Base-by-base conservation (phyloP, 176 grass and related monocot genomes). In the Oryza punctata region DNA sequence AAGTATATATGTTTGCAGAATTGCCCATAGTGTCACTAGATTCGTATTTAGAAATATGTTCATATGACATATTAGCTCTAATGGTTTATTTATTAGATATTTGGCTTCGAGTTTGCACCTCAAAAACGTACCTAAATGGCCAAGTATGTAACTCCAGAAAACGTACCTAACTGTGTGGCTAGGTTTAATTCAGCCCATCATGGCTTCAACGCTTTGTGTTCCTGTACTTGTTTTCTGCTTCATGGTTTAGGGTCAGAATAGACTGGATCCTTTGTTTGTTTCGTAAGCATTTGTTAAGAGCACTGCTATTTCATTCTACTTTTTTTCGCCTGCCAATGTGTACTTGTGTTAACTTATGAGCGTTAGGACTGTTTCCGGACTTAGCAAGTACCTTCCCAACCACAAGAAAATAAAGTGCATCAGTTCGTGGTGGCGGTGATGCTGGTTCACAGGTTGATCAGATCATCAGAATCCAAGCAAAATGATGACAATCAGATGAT, bases 361-460 rank as follows among this genome's bases (percentile, higher is more conserved):
- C 27, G 37, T 60, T 23, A 78, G 73, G 79, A 83, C 80, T 4
- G 24, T 43, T n/a, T 49, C 67, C n/a, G 75, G 59, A 61, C 54
- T 40, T 63, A 13, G 5, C 24, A 33, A 37, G 65, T 29, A 69
- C 59, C 68, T 73, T 37, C 43, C 19, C 70, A 75, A 26, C 35
- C 57, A 47, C 69, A 41, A 75, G 70, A 73, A 47, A 47, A 82
- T 10, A 65, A 49, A 73, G 5, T 4, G 11, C 33, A 24, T 23
- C 38, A n/a, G 37, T 14, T 61, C n/a, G 10, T 28, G 60, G 57
- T 66, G 59, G 41, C 44, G 37, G 28, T 72, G 73, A 80, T 11
- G 66, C n/a, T 11, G 19, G 21, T 41, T 37, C 26, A 27, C 12
- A 68, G 10, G 26, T 59, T 73, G 6, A 26, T 27, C 65, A 49